Evolutionary conservation across 495 filamentous ascomycete genomes (phyloP), one percentile per base, ranked within the genome.

Genomic region (Podospora tetraspora): DNA sequence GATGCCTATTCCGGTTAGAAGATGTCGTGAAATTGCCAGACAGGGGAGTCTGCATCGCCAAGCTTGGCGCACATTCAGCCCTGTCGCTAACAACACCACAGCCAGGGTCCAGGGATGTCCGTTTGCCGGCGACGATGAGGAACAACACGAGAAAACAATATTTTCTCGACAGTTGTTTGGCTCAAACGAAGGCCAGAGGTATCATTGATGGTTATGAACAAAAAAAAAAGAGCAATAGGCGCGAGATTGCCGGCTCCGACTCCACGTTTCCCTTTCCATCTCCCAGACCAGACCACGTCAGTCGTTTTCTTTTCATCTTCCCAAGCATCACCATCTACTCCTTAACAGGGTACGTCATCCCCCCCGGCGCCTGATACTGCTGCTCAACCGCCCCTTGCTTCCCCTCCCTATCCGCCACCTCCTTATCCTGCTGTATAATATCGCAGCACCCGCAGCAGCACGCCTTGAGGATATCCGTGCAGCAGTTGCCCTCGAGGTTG

Each of bases 371-470:
- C 74, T 76, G 72, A 37, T 75, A 75, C 70, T 72, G 73, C 73
- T 73, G 43, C 64, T 69, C 32, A 63, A 71, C 67, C 24, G 61
- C 70, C 27, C 34, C 59, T 11, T 57, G 59, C 12, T 58, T 27
- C 23, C 59, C 57, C 24, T 60, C 29, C 61, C 66, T 74, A 34
- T 72, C 34, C 27, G 66, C 69, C 12, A 73, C 74, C 72, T 80
- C 78, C 75, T 80, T 80, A 57, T 80, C 79, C 62, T 70, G 66
- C 75, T 79, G 79, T 57, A 74, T 73, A 25, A 83, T 62, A 19
- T 71, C 68, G 71, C 83, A 84, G 67, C 76, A 75, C 16, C 66
- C 68, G 68, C 83, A 84, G 74, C 83, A 84, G 70, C 72, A 79
- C 0, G 77, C 67, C 23, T 68, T 70, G 9, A 73, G 71, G 30